Evolutionary conservation across 305 asterid species (phyloP).

Genomic region (Fraxinus floribunda): DNA sequence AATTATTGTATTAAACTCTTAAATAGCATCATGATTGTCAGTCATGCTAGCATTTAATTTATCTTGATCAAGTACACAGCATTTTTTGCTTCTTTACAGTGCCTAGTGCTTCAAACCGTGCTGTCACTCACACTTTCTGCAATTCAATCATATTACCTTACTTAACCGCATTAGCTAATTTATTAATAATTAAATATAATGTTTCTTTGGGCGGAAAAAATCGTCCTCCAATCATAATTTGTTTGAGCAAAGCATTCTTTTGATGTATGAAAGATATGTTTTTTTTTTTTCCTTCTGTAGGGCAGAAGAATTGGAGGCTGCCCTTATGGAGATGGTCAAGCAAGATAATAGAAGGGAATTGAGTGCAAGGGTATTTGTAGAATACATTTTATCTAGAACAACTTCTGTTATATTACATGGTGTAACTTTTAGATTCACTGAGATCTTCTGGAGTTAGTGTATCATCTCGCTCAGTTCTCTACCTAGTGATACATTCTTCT

Average conservation of each 20-base stretch:
- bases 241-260: background rate
- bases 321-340: slow-evolving; percentile 85
- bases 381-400: slow-evolving; percentile 9
- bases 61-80: background rate
- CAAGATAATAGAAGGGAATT: slow-evolving; percentile 84
- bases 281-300: slow-evolving; percentile 35
- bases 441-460: slow-evolving; percentile 2
- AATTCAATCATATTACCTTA: background rate
- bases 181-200: background rate
- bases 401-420: slow-evolving; percentile 11
- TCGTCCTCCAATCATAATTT: background rate
- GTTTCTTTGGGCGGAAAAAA: background rate
- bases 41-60: background rate
- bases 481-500: background rate
- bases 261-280: slow-evolving; percentile 1
- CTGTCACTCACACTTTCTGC: slow-evolving; percentile 1
- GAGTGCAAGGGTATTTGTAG: slow-evolving; percentile 67
- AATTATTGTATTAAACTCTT: background rate
- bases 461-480: background rate
- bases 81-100: slow-evolving; percentile 1
- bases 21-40: background rate
- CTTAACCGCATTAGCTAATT: background rate
- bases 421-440: slow-evolving; percentile 12
- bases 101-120: slow-evolving; percentile 5
- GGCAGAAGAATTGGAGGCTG: slow-evolving; percentile 93